Evolutionary conservation across 192 early-diverging fungal species (phyloP), one percentile per base, ranked within the genome.

Genomic region (Umbelopsis sp.): DNA sequence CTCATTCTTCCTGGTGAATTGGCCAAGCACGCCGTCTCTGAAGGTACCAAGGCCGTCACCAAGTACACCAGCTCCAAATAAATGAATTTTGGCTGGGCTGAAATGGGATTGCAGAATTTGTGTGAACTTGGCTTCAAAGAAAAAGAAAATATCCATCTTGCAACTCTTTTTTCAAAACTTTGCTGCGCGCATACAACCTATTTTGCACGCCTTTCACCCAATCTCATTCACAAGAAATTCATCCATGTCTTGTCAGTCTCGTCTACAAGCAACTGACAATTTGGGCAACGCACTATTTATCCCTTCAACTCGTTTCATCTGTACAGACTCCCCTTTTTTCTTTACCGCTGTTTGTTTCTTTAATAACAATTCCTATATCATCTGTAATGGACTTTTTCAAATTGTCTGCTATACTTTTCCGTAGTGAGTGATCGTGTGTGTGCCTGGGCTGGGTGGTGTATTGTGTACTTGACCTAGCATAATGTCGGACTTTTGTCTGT

Each of bases 11-110:
- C 96, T 69, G 94, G 96, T 80, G 96, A 97, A 82, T 88, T 97
- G 58, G 92, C 94, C 86, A 95, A 94, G 87, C 95, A 97, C 86
- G 95, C 95, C 75, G 94, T 97, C 74, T 97, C 96, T 71, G 96
- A 96, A 86, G 96, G 95, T 69, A 96, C 95, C 88, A 97, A 97
- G 89, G 96, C 96, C 67, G 94, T 96, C 78, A 95, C 93, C 85
- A 97, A 97, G 86, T 97, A 94, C 90, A 93, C 93, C 74, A 90
- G 89, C 37, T 89, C 89, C 74, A 92, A 88, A 74, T 88, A 86
- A 84, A 74, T 11, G 12, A 49, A 66, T 30, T 33, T 8, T 52
- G 51, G 55, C 55, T 61, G 25, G 33, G 55, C 27, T 16, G 55
- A 61, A 25, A 35, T 61, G 37, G 33, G 55, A 35, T 18, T 27